Percentiles rank a stretch among this genome's conserved stretches.
Conservation (phyloP, 352 stramenopile genomes). For the Pythium periplocum region DNA sequence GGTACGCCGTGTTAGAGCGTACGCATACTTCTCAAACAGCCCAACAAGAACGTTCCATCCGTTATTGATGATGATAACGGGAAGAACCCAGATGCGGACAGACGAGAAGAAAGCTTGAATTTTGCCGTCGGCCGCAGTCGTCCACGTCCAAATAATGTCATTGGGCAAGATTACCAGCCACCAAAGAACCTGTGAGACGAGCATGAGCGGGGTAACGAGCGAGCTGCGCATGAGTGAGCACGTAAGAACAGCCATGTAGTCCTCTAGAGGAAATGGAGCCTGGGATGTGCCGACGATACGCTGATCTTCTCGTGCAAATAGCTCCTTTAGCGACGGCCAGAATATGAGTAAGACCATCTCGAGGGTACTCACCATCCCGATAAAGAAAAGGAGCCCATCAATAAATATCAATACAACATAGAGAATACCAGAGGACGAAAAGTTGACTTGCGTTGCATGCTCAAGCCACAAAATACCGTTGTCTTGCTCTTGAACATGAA, state of each 20-base stretch:
- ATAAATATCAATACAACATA: constrained; percentile 9
- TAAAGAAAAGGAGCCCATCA: constrained; percentile 10
- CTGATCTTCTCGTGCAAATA: no score
- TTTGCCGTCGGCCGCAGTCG: constrained; percentile 3
- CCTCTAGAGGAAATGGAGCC: constrained; percentile 2
- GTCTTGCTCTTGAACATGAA: neutral
- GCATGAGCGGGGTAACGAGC: constrained; percentile 7
- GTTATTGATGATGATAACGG: constrained; percentile 5
- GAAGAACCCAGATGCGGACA: constrained; percentile 10
- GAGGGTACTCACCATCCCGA: constrained; percentile 7
- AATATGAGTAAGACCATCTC: constrained; percentile 15
- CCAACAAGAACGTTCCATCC: constrained; percentile 5
- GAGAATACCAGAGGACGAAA: constrained; percentile 14
- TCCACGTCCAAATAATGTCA: constrained; percentile 8
- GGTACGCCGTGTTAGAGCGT: neutral
- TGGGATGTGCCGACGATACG: no score
- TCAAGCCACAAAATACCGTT: neutral
- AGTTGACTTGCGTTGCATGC: constrained; percentile 13
- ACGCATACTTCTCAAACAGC: neutral
- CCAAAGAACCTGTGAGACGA: constrained; percentile 9
- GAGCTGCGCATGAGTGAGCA: constrained; percentile 13
- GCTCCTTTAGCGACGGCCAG: constrained; percentile 1
- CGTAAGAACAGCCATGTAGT: constrained; percentile 13
- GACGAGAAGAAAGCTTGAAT: constrained; percentile 9
- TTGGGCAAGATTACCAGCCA: constrained; percentile 20